A percentile compares a stretch with the other conserved stretches of the same genome.
These are phyloP conservation scores for Fonsecaea multimorphosa DNA, from an alignment of 2,329 filamentous ascomycete genomes.

Conservation along the genomic window DNA sequence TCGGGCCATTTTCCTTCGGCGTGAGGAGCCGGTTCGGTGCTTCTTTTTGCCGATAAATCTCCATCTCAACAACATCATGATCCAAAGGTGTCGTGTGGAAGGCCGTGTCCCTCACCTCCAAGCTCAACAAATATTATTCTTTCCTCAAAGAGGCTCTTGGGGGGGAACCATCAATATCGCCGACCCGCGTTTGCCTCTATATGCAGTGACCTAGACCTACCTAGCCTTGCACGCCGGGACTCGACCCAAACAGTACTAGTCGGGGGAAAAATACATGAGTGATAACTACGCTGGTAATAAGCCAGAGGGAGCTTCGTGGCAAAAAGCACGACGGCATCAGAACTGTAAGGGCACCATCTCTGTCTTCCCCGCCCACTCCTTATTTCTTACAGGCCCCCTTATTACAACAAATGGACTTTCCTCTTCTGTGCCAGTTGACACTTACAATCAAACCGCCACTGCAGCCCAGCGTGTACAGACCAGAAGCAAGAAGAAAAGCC, in stretches of 20 bases:
- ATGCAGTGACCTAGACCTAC: neutral
- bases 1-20: slow-evolving; percentile 3
- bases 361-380: too few species aligned
- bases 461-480: slow-evolving; percentile 11
- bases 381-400: too few species aligned
- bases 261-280: slow-evolving; percentile 16
- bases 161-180: neutral
- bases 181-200: neutral
- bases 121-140: neutral
- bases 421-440: neutral
- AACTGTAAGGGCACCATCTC: slow-evolving; percentile 4
- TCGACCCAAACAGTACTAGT: slow-evolving; percentile 10
- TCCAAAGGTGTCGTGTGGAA: neutral
- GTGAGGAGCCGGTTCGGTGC: slow-evolving; percentile 18
- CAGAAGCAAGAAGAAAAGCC: slow-evolving; percentile 3
- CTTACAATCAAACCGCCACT: neutral
- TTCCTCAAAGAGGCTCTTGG: neutral
- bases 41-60: slow-evolving; percentile 26
- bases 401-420: neutral
- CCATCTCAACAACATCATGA: neutral
- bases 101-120: neutral
- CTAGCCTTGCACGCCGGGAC: neutral
- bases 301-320: slow-evolving; percentile 11
- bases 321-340: slow-evolving; percentile 8
- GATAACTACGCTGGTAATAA: slow-evolving; percentile 19